Evolutionary conservation across 2,329 filamentous ascomycete genomes (phyloP).

Genomic region (Penicillium sp.): DNA sequence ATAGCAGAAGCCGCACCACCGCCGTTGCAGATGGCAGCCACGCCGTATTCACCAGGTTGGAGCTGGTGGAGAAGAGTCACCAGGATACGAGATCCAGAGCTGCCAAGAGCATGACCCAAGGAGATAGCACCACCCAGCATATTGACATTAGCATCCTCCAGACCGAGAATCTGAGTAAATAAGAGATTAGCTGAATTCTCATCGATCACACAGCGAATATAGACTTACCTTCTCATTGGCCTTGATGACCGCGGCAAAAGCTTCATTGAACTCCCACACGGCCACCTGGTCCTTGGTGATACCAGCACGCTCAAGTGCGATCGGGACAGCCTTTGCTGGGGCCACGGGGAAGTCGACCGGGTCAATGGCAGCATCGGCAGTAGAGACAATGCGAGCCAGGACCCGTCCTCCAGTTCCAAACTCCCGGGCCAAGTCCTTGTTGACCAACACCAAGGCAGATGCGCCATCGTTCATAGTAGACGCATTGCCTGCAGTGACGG

Average conservation of each 20-base stretch:
- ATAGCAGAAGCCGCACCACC: conserved; percentile 89
- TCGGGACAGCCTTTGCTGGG: conserved; percentile 85
- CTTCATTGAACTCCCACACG: conserved; percentile 98
- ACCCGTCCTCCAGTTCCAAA: conserved; percentile 77
- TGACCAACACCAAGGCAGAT: conserved; percentile 82
- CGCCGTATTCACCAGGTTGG: conserved; percentile 88
- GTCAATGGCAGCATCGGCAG: conserved; percentile 86
- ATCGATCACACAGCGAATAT: background rate
- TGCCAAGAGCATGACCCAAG: conserved; percentile 86
- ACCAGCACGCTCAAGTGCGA: conserved; percentile 83
- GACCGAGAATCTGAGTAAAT: conserved; percentile 66
- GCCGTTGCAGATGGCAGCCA: conserved; percentile 95
- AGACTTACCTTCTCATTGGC: conserved; percentile 80
- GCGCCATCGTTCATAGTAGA: conserved; percentile 95
- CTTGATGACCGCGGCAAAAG: conserved; percentile 92
- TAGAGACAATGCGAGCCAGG: conserved; percentile 80
- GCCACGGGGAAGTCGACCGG: conserved; percentile 93
- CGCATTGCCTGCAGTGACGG: conserved; percentile 91
- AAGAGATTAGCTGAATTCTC: conserved; percentile 8
- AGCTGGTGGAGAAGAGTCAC: conserved; percentile 89
- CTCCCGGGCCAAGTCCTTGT: conserved; percentile 74
- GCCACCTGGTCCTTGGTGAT: conserved; percentile 90
- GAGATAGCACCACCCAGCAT: conserved; percentile 88
- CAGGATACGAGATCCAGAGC: conserved; percentile 87
- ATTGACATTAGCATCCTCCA: conserved; percentile 79